Evolutionary conservation across 495 filamentous ascomycete genomes (phyloP), one percentile per base, ranked within the genome.

Genomic region (Penicillium herquei): DNA sequence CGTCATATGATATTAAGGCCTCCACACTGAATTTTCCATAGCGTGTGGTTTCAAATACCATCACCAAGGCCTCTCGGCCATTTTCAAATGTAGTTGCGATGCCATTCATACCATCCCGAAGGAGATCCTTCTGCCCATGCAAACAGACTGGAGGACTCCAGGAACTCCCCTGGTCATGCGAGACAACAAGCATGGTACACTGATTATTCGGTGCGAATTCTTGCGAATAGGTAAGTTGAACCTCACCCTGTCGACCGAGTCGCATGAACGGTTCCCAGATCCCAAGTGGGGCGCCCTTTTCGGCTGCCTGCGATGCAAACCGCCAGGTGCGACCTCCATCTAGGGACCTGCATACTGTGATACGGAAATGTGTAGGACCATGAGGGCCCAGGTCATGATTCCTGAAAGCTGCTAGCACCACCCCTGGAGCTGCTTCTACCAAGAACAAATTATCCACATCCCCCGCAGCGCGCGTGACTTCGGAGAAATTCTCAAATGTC

Each of bases 181-280:
- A 84, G 34, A 74, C 70, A 16, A 80, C 78, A 30, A 80, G 63
- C 70, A 87, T 79, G 21, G 80, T 84, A 55, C 85, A 80, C 66
- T 87, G 84, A 59, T 85, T 84, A 64, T 72, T 72, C 18, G 55
- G 73, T 50, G 68, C 72, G 41, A 76, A 80, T 63, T 86, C 82
- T 18, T 76, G 71, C 3, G 81, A 83, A 60, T 81, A 87, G 26
- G 79, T 84, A 42, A 87, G 61, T 61, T 86, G 82, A 14, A 83
- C 67, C 49, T 77, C 73, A 17, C 79, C 80, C 10, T 75, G 68
- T 1, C 55, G 63, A 0, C 79, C 77, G 14, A 78, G 59, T 11
- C 82, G 69, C 73, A 85, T 72, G 59, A 85, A 84, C 3, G 84
- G 83, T 59, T 87, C 84, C 84, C 83, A 85, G 34, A 81, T 75